phyloP scores from a whole-genome alignment of 176 grass and related monocot genomes.

The Cymbopogon citratus region DNA sequence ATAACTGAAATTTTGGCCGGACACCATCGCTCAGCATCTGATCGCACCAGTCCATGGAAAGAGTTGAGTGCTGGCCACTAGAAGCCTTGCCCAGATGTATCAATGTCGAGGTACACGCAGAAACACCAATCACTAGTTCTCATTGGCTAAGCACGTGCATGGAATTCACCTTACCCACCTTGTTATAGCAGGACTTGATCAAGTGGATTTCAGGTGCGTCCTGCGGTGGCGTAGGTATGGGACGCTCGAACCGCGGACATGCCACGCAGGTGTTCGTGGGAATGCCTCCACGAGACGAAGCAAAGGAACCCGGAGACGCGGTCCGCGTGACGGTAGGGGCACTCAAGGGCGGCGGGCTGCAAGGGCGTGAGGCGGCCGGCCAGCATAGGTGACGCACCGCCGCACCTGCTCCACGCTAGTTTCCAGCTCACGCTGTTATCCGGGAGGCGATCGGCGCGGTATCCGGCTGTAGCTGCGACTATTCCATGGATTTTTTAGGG shows the following conservation, averaged over 20 bases:
- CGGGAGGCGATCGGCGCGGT: background rate
- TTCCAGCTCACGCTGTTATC: background rate
- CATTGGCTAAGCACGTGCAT: background rate
- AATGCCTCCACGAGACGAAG: slow-evolving; percentile 17
- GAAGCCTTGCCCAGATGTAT: background rate
- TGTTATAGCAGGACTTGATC: background rate
- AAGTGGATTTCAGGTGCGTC: slow-evolving; percentile 7
- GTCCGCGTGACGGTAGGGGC: background rate
- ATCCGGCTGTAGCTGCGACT: background rate
- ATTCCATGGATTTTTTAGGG: background rate
- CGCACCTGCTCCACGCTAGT: background rate
- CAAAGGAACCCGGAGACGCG: background rate
- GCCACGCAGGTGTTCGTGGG: background rate
- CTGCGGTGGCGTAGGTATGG: background rate
- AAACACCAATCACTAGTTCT: background rate
- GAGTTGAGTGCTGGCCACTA: background rate
- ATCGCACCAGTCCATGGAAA: slow-evolving; percentile 10
- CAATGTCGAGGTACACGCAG: background rate
- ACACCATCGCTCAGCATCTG: slow-evolving; percentile 2
- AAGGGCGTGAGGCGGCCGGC: background rate
- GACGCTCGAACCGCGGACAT: background rate
- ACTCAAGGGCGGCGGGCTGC: background rate
- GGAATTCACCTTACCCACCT: background rate
- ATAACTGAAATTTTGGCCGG: slow-evolving; percentile 22
- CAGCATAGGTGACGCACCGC: background rate